A percentile compares a stretch with the other conserved stretches of the same genome.
These are phyloP conservation scores for Thermothelomyces thermophilus DNA, from an alignment of 2,329 filamentous ascomycete genomes.

Conservation along the genomic window DNA sequence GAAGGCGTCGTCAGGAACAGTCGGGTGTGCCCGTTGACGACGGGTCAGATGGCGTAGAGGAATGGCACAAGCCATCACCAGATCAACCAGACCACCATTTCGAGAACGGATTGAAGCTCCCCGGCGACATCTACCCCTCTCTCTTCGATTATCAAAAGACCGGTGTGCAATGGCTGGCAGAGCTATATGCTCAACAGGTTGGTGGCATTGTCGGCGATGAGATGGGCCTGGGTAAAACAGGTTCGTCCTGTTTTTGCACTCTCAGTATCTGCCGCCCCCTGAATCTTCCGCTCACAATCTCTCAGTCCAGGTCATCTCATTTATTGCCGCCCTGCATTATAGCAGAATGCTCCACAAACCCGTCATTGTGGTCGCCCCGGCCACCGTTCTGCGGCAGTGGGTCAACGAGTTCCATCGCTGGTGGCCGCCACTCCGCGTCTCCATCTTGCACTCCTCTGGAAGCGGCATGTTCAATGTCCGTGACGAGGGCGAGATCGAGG, in stretches of 20 bases:
- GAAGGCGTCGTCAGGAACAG: conserved; percentile 31
- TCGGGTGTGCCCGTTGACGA: conserved; percentile 34
- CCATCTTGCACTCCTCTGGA: conserved; percentile 89
- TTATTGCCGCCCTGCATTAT: conserved; percentile 85
- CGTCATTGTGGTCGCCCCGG: conserved; percentile 85
- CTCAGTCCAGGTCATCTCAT: conserved; percentile 57
- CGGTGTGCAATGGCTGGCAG: conserved; percentile 91
- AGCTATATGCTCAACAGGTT: conserved; percentile 81
- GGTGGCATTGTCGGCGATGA: conserved; percentile 95
- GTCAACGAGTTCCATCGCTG: conserved; percentile 97
- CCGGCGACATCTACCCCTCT: conserved; percentile 86
- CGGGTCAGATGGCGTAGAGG: conserved; percentile 49
- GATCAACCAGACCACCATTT: conserved; percentile 70
- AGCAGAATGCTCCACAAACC: conserved; percentile 79
- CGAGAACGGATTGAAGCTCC: conserved; percentile 69
- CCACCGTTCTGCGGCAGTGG: conserved; percentile 94
- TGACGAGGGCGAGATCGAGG: conserved; percentile 51
- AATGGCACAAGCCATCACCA: conserved; percentile 86
- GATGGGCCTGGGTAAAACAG: conserved; percentile 96
- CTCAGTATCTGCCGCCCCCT: background rate
- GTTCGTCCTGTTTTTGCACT: conserved; percentile 18
- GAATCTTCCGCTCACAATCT: conserved; percentile 5
- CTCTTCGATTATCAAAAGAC: conserved; percentile 97
- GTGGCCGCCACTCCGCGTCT: conserved; percentile 98
- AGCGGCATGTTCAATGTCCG: conserved; percentile 88